Evolutionary conservation across 1,284 basidiomycete species (phyloP).

Genomic region (Rhodofomes roseus): DNA sequence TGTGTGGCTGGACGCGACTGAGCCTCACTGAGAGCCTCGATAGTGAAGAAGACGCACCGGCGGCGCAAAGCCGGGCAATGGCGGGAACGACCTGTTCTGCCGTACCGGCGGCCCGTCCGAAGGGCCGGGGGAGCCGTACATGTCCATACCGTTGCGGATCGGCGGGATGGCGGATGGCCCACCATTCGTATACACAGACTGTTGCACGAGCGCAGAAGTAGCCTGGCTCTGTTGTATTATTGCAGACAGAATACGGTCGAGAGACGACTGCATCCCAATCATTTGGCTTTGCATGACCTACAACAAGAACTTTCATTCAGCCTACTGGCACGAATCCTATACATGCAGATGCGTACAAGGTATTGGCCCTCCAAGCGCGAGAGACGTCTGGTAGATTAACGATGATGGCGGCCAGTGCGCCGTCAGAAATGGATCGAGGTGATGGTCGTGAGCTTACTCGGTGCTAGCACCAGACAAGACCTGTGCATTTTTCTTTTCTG

Average conservation of each 20-base stretch:
- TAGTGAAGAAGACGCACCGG: slow-evolving; percentile 50
- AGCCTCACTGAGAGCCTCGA: background rate
- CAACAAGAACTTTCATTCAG: slow-evolving; percentile 4
- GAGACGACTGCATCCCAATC: slow-evolving; percentile 84
- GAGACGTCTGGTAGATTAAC: slow-evolving; percentile 50
- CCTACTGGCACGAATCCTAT: background rate
- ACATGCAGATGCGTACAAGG: slow-evolving; percentile 44
- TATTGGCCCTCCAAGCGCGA: slow-evolving; percentile 83
- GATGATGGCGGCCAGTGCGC: slow-evolving; percentile 7
- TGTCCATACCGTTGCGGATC: slow-evolving; percentile 24
- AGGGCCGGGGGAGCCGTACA: slow-evolving; percentile 24
- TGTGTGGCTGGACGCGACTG: slow-evolving; percentile 59
- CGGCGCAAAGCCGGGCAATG: slow-evolving; percentile 85
- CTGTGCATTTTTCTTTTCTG: slow-evolving; percentile 75
- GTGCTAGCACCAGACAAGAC: slow-evolving; percentile 59
- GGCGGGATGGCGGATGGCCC: slow-evolving; percentile 22
- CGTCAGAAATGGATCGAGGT: slow-evolving; percentile 15
- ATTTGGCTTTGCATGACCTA: slow-evolving; percentile 88
- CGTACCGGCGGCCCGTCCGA: slow-evolving; percentile 20
- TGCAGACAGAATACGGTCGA: slow-evolving; percentile 73
- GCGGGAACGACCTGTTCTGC: slow-evolving; percentile 57
- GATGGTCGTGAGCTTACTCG: slow-evolving; percentile 49
- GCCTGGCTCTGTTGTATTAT: slow-evolving; percentile 51
- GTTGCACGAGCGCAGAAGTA: slow-evolving; percentile 26
- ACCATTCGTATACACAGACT: slow-evolving; percentile 25